Evolutionary conservation across 1,284 basidiomycete genomes (phyloP).

Genomic region (Polyporus tsugae): DNA sequence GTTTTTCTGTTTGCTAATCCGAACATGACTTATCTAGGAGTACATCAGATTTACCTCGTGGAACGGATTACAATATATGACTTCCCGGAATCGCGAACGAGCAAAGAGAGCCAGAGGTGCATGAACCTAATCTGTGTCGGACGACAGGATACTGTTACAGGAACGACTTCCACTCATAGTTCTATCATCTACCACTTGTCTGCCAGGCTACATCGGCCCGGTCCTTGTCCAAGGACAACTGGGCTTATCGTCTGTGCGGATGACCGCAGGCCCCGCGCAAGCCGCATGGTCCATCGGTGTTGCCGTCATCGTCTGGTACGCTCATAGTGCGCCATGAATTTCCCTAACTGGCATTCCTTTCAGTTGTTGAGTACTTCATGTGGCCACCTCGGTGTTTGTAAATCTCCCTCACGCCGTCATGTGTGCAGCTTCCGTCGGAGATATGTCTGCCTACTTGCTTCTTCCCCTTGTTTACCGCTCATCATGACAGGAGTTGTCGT

Average conservation of each 20-base stretch:
- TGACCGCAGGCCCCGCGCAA: neutral
- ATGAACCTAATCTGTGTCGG: neutral
- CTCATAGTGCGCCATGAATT: neutral
- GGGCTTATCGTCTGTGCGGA: neutral
- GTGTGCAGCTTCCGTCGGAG: conserved; percentile 18
- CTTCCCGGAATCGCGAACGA: neutral
- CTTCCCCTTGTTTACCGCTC: neutral
- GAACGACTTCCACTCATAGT: neutral
- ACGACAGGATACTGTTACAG: neutral
- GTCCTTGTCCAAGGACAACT: neutral
- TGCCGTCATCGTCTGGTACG: neutral
- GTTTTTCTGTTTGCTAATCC: neutral
- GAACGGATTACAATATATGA: neutral
- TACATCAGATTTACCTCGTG: neutral
- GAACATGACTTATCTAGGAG: neutral
- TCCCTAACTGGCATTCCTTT: conserved; percentile 1
- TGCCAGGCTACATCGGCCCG: neutral
- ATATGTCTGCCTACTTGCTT: conserved; percentile 14
- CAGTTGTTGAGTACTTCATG: neutral
- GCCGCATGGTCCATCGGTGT: neutral
- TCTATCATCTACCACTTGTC: neutral
- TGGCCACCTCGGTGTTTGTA: neutral
- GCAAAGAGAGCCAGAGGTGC: no score
- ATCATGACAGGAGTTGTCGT: neutral
- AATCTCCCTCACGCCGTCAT: neutral